Percentiles rank a stretch among this genome's conserved stretches.
Conservation (phyloP, 306 rosid species). For the Castanospermum australe region DNA sequence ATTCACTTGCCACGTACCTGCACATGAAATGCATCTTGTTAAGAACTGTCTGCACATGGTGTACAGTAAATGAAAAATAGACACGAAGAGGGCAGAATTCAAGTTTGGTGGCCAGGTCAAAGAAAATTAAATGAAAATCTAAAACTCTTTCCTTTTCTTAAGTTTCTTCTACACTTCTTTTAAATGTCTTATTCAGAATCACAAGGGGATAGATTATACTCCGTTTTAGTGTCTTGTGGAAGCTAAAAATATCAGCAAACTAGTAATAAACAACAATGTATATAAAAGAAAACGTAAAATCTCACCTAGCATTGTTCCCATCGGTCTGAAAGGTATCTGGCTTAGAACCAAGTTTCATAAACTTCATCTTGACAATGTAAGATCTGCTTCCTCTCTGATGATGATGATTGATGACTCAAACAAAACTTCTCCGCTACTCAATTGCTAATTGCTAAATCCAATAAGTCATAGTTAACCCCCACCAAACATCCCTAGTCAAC, state of each 20-base stretch:
- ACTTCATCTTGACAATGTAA: conserved; percentile 76
- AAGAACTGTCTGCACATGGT: background rate
- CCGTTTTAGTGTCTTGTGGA: background rate
- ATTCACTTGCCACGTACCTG: conserved; percentile 90
- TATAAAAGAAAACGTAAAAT: conserved; percentile 29
- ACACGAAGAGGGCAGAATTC: background rate
- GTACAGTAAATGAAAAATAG: conserved; percentile 1
- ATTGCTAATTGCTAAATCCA: conserved; percentile 38
- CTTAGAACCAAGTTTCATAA: conserved; percentile 99
- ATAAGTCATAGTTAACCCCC: conserved; percentile 25
- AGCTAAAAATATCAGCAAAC: background rate
- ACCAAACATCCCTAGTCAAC: conserved; percentile 33
- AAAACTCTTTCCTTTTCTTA: background rate
- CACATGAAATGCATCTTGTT: conserved; percentile 26
- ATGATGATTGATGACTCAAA: conserved; percentile 10
- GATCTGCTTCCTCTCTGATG: conserved; percentile 44
- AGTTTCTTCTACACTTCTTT: background rate
- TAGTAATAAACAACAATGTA: conserved; percentile 23
- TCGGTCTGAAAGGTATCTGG: conserved; percentile 85
- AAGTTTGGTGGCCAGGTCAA: background rate
- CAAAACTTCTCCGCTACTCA: conserved; percentile 39
- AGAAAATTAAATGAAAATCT: background rate
- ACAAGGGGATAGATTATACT: background rate
- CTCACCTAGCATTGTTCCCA: conserved; percentile 82
- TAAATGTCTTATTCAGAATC: conserved; percentile 3